These are phyloP conservation scores for Chrysoporthe austroafricana DNA, from an alignment of 2,329 filamentous ascomycete species.

Conservation along the genomic window DNA sequence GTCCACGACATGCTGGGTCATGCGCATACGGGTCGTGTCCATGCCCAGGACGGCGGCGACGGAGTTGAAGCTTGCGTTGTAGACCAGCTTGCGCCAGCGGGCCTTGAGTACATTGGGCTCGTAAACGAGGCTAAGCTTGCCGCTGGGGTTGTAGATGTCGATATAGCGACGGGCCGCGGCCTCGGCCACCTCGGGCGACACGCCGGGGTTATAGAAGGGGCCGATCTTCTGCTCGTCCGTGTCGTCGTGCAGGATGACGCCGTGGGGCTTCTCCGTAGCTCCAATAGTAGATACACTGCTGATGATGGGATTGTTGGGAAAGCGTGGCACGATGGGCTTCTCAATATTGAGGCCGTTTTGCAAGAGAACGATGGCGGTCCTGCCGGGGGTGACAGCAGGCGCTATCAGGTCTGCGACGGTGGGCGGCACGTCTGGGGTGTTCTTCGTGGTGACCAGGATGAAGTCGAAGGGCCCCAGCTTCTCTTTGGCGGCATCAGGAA, in stretches of 20 bases:
- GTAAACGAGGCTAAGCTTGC: slow-evolving; percentile 50
- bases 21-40: slow-evolving; percentile 51
- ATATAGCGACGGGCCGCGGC: slow-evolving; percentile 30
- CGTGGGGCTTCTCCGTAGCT: slow-evolving; percentile 62
- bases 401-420: slow-evolving; percentile 65
- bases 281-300: slow-evolving; percentile 72
- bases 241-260: slow-evolving; percentile 14
- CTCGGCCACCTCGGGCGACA: slow-evolving; percentile 7
- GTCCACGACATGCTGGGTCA: background rate
- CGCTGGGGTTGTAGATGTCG: slow-evolving; percentile 57
- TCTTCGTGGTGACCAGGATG: slow-evolving; percentile 68
- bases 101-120: slow-evolving; percentile 71
- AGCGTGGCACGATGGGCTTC: slow-evolving; percentile 64
- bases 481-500: slow-evolving; percentile 20
- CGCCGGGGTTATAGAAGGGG: slow-evolving; percentile 18
- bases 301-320: slow-evolving; percentile 63
- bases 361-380: slow-evolving; percentile 64
- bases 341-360: slow-evolving; percentile 76
- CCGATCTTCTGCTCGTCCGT: slow-evolving; percentile 11
- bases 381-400: slow-evolving; percentile 58
- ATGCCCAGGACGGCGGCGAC: slow-evolving; percentile 69
- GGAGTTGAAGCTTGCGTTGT: slow-evolving; percentile 77
- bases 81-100: slow-evolving; percentile 78
- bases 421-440: slow-evolving; percentile 67
- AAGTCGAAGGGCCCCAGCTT: slow-evolving; percentile 50